Evolutionary conservation across 1,139 yeast genomes (phyloP).

Genomic region (Arxiozyma bovina): DNA sequence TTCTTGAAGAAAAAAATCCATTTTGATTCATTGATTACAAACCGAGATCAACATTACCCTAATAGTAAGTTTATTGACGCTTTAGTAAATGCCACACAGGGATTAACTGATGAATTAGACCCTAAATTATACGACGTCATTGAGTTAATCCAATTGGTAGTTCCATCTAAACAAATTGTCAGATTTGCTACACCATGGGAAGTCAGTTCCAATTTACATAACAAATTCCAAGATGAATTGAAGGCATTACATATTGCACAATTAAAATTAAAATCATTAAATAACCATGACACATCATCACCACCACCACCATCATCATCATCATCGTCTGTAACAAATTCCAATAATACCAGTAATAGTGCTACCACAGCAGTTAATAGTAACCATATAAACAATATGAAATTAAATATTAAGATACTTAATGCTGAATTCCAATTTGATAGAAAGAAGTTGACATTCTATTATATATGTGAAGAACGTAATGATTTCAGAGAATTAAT

Average conservation of each 20-base stretch:
- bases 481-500: conserved; percentile 90
- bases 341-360: conserved; percentile 2
- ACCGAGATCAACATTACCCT: conserved; percentile 25
- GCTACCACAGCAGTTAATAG: neutral
- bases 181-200: conserved; percentile 40
- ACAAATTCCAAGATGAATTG: conserved; percentile 35
- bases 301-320: neutral
- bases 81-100: conserved; percentile 20
- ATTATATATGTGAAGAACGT: conserved; percentile 61
- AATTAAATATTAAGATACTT: conserved; percentile 39
- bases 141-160: conserved; percentile 31
- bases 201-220: conserved; percentile 31
- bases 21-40: conserved; percentile 31
- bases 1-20: conserved; percentile 56
- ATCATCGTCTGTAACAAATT: conserved; percentile 5
- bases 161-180: conserved; percentile 61
- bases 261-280: conserved; percentile 30
- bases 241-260: conserved; percentile 41
- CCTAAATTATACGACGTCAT: conserved; percentile 31
- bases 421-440: conserved; percentile 95
- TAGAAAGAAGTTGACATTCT: conserved; percentile 84
- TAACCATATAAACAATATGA: conserved; percentile 5
- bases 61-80: conserved; percentile 23
- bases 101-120: conserved; percentile 20
- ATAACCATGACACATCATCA: neutral